phyloP scores from a whole-genome alignment of 2,329 filamentous ascomycete genomes.

The Microcera coccophila region DNA sequence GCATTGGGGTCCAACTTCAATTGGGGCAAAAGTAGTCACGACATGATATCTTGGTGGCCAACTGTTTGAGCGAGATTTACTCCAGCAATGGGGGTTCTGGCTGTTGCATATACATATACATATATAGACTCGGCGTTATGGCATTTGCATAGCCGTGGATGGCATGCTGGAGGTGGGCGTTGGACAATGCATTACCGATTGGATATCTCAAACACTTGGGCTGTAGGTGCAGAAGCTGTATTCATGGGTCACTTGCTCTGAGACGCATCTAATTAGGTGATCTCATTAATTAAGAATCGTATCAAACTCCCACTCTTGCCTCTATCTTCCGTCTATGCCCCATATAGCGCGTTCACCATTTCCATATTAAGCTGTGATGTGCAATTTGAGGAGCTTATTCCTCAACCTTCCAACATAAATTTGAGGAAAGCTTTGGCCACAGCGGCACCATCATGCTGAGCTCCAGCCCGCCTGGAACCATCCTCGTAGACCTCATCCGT shows the following conservation, averaged over 20 bases:
- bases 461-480: conserved; percentile 60
- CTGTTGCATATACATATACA: neutral
- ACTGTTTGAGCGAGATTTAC: neutral
- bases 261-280: too few relatives aligned
- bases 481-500: conserved; percentile 64
- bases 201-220: neutral
- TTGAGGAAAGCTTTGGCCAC: conserved; percentile 71
- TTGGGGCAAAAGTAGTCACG: neutral
- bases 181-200: neutral
- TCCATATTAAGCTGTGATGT: too few relatives aligned
- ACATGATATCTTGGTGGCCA: conserved; percentile 19
- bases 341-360: neutral
- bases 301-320: neutral
- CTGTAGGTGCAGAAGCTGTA: neutral
- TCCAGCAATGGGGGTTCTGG: neutral
- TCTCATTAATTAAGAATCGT: neutral
- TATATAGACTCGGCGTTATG: conserved; percentile 18
- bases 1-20: neutral
- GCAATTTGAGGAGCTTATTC: too few relatives aligned
- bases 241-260: too few relatives aligned
- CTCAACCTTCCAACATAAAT: conserved; percentile 61
- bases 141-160: conserved; percentile 4
- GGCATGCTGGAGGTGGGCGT: neutral
- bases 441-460: conserved; percentile 73
- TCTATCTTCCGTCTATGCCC: neutral